Base-by-base conservation (phyloP, 164 flowering plant species). In the Aristolochia contorta region DNA sequence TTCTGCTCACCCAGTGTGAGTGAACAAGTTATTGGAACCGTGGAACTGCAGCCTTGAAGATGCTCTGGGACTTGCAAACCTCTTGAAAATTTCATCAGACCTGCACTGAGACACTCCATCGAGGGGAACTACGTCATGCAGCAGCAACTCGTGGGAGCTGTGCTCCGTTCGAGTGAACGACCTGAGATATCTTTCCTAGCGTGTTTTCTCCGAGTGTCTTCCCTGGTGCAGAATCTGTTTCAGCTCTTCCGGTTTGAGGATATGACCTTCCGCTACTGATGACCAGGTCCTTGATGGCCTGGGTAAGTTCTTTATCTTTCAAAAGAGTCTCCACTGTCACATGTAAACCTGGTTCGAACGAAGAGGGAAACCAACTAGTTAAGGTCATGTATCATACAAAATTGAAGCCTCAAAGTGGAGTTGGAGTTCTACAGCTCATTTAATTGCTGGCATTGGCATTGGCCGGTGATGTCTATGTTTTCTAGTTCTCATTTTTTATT, bases 261-360 rank as follows among this genome's bases (percentile, higher is more conserved):
- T 56, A 65, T 41, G 90, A 82, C 76, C 96, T 72, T 49, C 96
- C 96, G 63, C 96, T 87, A 10, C 76, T 68, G n/a, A 65, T 65
- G 13, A 89, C 79, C 23, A 92, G 86, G 65, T 69, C 77, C 65
- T 74, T 83, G 57, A 92, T 82, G 22, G 69, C 51, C 43, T 60
- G 66, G 56, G 59, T 78, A 16, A 89, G 81, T 16, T 87, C 91
- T 37, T 74, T 75, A 57, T 92, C 98, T 57, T 72, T 73, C 54
- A 80, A 61, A 72, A 92, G 57, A 33, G 93, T 57, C 75, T 89
- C 98, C 75, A 92, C 8, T 4, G 88, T 80, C 58, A 92, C 93
- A 68, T 92, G 98, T 15, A 75, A 73, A 68, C 97, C 97, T 91
- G 79, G 57, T 64, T 37, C n/a, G 41, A 45, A 30, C 18, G 50